Percentiles rank a stretch among this genome's conserved stretches.
phyloP scores from a whole-genome alignment of 768 basidiomycete species.

The Phanerochaete sordida region DNA sequence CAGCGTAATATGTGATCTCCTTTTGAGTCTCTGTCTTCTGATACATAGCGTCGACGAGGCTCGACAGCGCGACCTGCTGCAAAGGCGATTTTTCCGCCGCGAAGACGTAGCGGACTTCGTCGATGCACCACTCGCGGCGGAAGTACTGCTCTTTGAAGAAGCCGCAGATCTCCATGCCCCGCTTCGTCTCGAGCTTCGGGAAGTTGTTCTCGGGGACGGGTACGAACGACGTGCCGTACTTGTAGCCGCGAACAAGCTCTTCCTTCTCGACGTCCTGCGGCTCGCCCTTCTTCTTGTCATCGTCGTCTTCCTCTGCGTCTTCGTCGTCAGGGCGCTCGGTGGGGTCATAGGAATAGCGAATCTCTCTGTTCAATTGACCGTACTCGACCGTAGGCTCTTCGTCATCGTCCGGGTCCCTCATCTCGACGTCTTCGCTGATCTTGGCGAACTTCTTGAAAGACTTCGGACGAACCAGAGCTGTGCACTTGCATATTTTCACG shows the following conservation, averaged over 20 bases:
- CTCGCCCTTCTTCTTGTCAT: conserved; percentile 33
- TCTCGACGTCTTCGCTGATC: conserved; percentile 23
- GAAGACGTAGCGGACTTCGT: conserved; percentile 85
- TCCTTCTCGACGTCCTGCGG: conserved; percentile 59
- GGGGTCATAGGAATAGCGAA: conserved; percentile 53
- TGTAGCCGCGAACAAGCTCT: conserved; percentile 77
- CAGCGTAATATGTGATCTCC: conserved; percentile 43
- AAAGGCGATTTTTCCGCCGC: conserved; percentile 61
- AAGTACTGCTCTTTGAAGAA: conserved; percentile 75
- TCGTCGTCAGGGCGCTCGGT: conserved; percentile 22
- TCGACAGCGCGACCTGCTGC: conserved; percentile 83
- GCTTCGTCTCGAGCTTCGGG: conserved; percentile 63
- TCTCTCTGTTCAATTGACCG: conserved; percentile 38
- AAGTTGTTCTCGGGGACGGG: conserved; percentile 88
- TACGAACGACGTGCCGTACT: conserved; percentile 86
- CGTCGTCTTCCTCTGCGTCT: conserved; percentile 26
- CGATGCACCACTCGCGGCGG: conserved; percentile 77
- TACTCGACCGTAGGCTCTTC: conserved; percentile 35
- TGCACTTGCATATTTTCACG: conserved; percentile 79
- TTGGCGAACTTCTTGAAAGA: conserved; percentile 74
- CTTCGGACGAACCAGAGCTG: conserved; percentile 63
- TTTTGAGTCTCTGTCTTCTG: background rate
- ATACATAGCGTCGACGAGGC: conserved; percentile 80
- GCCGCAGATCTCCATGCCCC: conserved; percentile 85
- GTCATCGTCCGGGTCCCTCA: conserved; percentile 32